phyloP scores from a whole-genome alignment of 176 grass and related monocot species.

The Olyra latifolia region DNA sequence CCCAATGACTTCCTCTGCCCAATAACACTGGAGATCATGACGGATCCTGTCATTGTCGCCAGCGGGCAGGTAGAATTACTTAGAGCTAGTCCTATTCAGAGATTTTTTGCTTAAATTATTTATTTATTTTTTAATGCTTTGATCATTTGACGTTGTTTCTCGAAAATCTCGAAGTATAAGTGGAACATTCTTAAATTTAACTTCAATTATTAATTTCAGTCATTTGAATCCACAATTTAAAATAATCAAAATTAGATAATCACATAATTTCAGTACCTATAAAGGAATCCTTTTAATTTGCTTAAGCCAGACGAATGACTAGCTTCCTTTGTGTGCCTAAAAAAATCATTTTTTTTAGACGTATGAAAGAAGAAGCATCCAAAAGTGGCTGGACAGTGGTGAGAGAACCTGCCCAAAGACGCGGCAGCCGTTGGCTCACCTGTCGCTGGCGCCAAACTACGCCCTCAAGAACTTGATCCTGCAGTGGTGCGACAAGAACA shows the following conservation, averaged over 20 bases:
- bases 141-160: no score
- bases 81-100: no score
- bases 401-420: constrained; percentile 66
- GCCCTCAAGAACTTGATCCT: constrained; percentile 66
- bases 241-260: no score
- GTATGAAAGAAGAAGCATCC: constrained; percentile 71
- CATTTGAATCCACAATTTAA: no score
- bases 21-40: constrained; percentile 70
- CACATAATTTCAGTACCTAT: no score
- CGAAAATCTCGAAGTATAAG: no score
- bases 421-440: constrained; percentile 48
- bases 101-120: no score
- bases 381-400: constrained; percentile 62
- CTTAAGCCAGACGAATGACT: background rate
- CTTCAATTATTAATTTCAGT: no score
- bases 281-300: no score
- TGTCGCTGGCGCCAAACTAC: constrained; percentile 68
- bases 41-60: constrained; percentile 66
- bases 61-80: constrained; percentile 45
- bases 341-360: constrained; percentile 34
- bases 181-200: no score
- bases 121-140: no score
- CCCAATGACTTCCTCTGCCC: constrained; percentile 72
- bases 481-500: constrained; percentile 77
- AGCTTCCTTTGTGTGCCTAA: background rate